Evolutionary conservation across 2,329 filamentous ascomycete species (phyloP).

Genomic region (Chaetomiaceae sp.): DNA sequence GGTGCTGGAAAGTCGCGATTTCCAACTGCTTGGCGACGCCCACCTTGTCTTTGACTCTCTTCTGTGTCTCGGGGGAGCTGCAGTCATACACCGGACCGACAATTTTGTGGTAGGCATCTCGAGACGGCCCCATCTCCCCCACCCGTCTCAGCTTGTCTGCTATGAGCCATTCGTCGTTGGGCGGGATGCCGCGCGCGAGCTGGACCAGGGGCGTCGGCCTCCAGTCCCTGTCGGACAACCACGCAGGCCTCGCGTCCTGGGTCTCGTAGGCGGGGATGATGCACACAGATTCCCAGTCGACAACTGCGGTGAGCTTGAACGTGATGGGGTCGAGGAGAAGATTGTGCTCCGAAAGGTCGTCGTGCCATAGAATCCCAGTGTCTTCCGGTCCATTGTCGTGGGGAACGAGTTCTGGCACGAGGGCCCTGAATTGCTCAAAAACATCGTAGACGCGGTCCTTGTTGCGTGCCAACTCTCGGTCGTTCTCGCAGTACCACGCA

Average conservation of each 20-base stretch:
- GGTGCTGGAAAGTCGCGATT: constrained; percentile 10
- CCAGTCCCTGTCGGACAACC: constrained; percentile 14
- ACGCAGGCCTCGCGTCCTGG: constrained; percentile 6
- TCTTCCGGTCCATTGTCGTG: constrained; percentile 11
- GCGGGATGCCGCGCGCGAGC: constrained; percentile 6
- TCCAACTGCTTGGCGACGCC: constrained; percentile 12
- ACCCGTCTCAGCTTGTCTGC: constrained; percentile 5
- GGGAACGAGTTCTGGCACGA: constrained; percentile 11
- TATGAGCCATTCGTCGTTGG: constrained; percentile 8
- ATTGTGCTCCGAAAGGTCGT: constrained; percentile 17
- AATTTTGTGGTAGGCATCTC: neutral
- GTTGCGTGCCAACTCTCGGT: constrained; percentile 6
- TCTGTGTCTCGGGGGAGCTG: neutral
- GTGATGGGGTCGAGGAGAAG: constrained; percentile 14
- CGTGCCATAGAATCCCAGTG: constrained; percentile 11
- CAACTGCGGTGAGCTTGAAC: constrained; percentile 12
- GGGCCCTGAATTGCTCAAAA: constrained; percentile 6
- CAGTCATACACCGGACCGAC: constrained; percentile 8
- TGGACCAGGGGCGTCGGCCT: constrained; percentile 9
- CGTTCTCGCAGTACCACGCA: constrained; percentile 15
- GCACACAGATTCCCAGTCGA: constrained; percentile 17
- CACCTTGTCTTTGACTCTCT: constrained; percentile 6
- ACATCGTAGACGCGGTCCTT: constrained; percentile 3
- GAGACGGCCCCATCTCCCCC: constrained; percentile 1
- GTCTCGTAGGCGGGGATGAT: constrained; percentile 15